Base-by-base conservation (phyloP, 1,139 yeast genomes). In the Geotrichum phurueaensis region DNA sequence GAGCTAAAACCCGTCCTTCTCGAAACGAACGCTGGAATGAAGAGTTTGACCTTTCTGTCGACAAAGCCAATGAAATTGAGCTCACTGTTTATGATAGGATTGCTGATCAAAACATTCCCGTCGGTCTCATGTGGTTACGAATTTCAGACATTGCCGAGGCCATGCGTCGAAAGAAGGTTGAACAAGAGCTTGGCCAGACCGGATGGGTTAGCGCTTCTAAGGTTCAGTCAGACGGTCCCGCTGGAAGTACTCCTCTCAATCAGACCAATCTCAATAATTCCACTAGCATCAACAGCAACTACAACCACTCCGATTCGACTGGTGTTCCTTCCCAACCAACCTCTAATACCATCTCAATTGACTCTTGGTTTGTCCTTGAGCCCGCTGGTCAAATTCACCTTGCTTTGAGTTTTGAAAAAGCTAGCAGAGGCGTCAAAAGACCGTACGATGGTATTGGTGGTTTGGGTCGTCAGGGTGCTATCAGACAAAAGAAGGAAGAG, bases 401-500 rank as follows among this genome's bases (percentile, higher is more conserved):
- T 57, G 83, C 86, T 12, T 76, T 92, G 39, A 88, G 95, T 7
- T 94, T 94, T 71, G 89, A 87, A 61, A 92, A 92, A 70, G 73
- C 84, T 1, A 82, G 81, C 60, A 78, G 81, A 43, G 79, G 78
- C 33, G 76, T 75, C 60, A 79, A 79, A 65, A 12, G 56, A 25
- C 56, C 56, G 13, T 70, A 81, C 60, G 79, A 75, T 54, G 81
- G 81, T 59, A 77, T 82, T 74, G 90, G 88, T 22, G 90, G 89
- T 0, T 82, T 94, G 65, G 98, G 96, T 25, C 96, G 99, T 79
- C 97, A 92, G 73, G 98, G 98, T 76, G 99, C 99, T 63, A 94
- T 94, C 67, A 87, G 97, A 70, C 95, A 90, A 75, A 85, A 89
- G 78, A 92, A 92, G 69, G 98, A 92, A 71, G 97, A 92, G 70